phyloP scores from a whole-genome alignment of 192 early-diverging fungal species.

The Rhizoclosmatium globosum region DNA sequence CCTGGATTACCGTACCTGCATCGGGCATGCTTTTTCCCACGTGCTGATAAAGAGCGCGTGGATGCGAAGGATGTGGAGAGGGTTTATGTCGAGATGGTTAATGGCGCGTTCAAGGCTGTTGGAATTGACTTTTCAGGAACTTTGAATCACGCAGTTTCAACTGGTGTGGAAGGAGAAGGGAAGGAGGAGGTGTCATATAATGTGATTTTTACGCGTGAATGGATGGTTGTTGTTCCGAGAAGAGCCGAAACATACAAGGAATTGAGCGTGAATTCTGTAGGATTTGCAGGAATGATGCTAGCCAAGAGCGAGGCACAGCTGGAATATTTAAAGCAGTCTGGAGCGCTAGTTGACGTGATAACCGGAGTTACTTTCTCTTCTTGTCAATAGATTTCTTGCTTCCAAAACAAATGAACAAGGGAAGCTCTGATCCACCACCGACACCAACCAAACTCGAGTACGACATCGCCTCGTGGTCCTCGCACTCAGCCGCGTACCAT shows the following conservation, averaged over 20 bases:
- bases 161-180: not conserved
- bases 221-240: constrained; percentile 66
- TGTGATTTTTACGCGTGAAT: constrained; percentile 60
- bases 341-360: not conserved
- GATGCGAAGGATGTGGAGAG: constrained; percentile 24
- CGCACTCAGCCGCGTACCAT: constrained; percentile 83
- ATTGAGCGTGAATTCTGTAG: constrained; percentile 70
- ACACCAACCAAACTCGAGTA: constrained; percentile 34
- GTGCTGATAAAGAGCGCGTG: not conserved
- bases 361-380: not conserved
- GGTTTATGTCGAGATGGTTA: constrained; percentile 25
- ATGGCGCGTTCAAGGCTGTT: constrained; percentile 32
- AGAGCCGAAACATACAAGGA: constrained; percentile 42
- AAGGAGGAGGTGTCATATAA: constrained; percentile 59
- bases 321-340: not conserved
- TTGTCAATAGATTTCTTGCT: no score
- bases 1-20: constrained; percentile 32
- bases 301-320: constrained; percentile 60
- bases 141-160: constrained; percentile 12
- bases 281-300: constrained; percentile 69
- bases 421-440: not conserved
- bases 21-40: constrained; percentile 15
- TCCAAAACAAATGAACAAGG: not conserved
- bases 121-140: constrained; percentile 29
- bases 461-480: constrained; percentile 70